phyloP scores from a whole-genome alignment of 352 stramenopile species.

The Discostella stelligera region DNA sequence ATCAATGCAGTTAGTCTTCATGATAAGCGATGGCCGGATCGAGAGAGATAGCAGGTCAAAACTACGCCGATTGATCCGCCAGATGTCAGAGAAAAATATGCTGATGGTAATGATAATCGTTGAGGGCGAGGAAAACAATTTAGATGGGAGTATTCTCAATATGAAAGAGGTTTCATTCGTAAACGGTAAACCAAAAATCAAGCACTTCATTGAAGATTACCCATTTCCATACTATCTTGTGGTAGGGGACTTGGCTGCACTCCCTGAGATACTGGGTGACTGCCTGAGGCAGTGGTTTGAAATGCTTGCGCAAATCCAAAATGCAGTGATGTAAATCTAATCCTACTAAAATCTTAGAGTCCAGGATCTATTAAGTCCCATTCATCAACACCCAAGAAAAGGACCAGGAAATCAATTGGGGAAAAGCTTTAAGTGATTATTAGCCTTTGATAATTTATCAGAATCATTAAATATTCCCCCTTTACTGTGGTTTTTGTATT shows the following conservation, averaged over 20 bases:
- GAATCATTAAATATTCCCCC: too few species aligned
- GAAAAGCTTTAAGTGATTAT: too few species aligned
- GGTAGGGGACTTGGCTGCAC: slow-evolving; percentile 90
- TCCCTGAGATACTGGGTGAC: slow-evolving; percentile 99
- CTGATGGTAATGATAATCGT: slow-evolving; percentile 98
- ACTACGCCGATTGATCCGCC: slow-evolving; percentile 94
- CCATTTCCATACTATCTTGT: slow-evolving; percentile 99
- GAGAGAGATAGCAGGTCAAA: slow-evolving; percentile 93
- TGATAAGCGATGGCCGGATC: slow-evolving; percentile 98
- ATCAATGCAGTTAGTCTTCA: slow-evolving; percentile 95
- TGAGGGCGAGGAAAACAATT: slow-evolving; percentile 81
- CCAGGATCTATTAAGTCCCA: slow-evolving; percentile 6
- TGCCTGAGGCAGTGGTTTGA: slow-evolving; percentile 99
- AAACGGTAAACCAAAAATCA: slow-evolving; percentile 94
- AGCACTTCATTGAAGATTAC: slow-evolving; percentile 99
- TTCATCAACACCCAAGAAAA: too few species aligned
- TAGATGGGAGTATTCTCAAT: slow-evolving; percentile 93
- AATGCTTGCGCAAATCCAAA: slow-evolving; percentile 85
- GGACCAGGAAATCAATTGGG: too few species aligned
- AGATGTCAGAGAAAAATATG: slow-evolving; percentile 96
- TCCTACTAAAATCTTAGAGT: background rate
- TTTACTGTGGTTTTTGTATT: too few species aligned
- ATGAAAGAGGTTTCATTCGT: slow-evolving; percentile 97
- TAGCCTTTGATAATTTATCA: too few species aligned
- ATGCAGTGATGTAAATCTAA: slow-evolving; percentile 31